Base-by-base conservation (phyloP, 768 basidiomycete species). In the Hemileccinum rubropunctum region DNA sequence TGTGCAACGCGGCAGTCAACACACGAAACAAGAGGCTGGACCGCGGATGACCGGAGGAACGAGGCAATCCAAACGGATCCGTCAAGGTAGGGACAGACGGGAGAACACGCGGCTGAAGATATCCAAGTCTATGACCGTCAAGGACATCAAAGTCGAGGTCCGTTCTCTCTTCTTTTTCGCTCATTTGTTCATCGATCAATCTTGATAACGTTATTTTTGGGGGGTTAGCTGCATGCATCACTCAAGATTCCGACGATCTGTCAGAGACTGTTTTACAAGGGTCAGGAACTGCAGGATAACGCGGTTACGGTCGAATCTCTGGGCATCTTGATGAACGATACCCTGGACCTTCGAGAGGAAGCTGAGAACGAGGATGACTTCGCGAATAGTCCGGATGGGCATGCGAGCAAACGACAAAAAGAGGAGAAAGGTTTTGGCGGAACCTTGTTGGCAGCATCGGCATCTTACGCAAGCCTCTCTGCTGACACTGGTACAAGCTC, bases 121-220 rank as follows among this genome's bases (percentile, higher is more conserved):
- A 39, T 71, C 73, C 38, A 91, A 88, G 64, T 62, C 68, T 27
- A 89, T 80, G 54, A 83, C 85, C 0, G 76, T 93, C 44, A 90
- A 85, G 64, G 88, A 91, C 14, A 80, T 92, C 58, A 91, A 91
- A 66, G 61, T 88, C 47, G 75, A 80, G 74, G 86, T 89, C 50
- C 51, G 80, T 66, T n/a, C 15, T 20, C 20, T 48, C 26, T 14
- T 28, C 11, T 14, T 2, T n/a, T 6, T 13, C 13, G 3, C 11
- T 2, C 9, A 15, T 27, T 30, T 18, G 13, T 43, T 13, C 20
- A 47, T 43, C n/a, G 27, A 56, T 46, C 35, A 18, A 42, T 32
- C 32, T 40, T 18, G 14, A 30, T 26, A 9, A 14, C 12, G 9
- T 30, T 17, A 45, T 39, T 36, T 35, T 34, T 15, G 1, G 18